Percentiles rank a stretch among this genome's conserved stretches.
These are phyloP conservation scores for Colletotrichum coccodes DNA, from an alignment of 2,329 filamentous ascomycete species.

Conservation along the genomic window DNA sequence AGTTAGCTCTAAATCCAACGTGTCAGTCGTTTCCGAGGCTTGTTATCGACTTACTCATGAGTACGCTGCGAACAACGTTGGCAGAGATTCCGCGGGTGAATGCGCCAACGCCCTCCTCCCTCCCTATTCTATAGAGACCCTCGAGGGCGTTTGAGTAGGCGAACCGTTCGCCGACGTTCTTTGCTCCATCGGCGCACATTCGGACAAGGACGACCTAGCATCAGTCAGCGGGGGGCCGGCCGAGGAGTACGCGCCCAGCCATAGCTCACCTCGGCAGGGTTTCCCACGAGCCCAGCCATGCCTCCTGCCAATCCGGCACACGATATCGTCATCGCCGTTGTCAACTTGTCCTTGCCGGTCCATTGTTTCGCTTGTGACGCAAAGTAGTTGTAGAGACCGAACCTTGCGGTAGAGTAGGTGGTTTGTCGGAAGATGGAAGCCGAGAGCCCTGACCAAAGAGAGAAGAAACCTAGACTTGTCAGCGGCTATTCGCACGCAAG, in stretches of 20 bases:
- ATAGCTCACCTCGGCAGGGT: slow-evolving; percentile 50
- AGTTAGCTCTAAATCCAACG: slow-evolving; percentile 31
- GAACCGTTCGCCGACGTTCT: slow-evolving; percentile 46
- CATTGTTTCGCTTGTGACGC: slow-evolving; percentile 40
- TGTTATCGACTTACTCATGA: slow-evolving; percentile 51
- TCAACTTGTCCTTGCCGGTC: slow-evolving; percentile 42
- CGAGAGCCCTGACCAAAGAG: slow-evolving; percentile 54
- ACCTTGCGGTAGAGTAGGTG: slow-evolving; percentile 56
- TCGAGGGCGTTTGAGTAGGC: slow-evolving; percentile 49
- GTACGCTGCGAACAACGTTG: slow-evolving; percentile 52
- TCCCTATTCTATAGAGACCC: slow-evolving; percentile 44
- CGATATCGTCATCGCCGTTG: slow-evolving; percentile 45
- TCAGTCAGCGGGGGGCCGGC: neutral
- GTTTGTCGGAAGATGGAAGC: slow-evolving; percentile 55
- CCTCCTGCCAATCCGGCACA: slow-evolving; percentile 53
- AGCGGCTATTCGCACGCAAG: neutral
- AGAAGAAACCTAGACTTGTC: slow-evolving; percentile 45
- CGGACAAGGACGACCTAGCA: slow-evolving; percentile 50
- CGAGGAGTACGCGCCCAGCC: neutral
- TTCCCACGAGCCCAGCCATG: slow-evolving; percentile 55
- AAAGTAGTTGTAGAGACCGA: slow-evolving; percentile 52
- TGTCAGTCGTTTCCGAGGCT: neutral
- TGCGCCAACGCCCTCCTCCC: slow-evolving; percentile 50
- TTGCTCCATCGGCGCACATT: slow-evolving; percentile 58
- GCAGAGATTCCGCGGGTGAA: slow-evolving; percentile 51